Conservation (phyloP, 805 yeast species). For the Ogataea trehaloabstinens region DNA sequence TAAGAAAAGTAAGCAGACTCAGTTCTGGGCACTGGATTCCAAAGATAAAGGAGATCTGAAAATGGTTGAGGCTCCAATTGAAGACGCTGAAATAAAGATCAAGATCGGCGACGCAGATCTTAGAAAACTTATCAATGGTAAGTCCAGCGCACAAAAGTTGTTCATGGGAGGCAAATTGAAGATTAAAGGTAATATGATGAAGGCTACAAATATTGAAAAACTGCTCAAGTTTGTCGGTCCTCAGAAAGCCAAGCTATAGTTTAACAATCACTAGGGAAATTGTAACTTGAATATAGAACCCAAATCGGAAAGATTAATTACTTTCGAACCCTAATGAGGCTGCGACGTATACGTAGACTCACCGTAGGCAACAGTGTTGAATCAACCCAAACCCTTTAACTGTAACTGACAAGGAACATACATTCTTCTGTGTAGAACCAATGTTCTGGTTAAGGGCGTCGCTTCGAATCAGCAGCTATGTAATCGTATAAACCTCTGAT, state of each 20-base stretch:
- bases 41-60: conserved; percentile 52
- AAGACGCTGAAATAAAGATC: conserved; percentile 64
- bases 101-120: conserved; percentile 66
- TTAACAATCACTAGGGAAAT: too few relatives aligned
- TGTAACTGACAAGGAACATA: too few relatives aligned
- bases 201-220: conserved; percentile 74
- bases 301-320: too few relatives aligned
- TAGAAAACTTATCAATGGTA: conserved; percentile 68
- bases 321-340: too few relatives aligned
- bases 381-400: too few relatives aligned
- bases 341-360: too few relatives aligned
- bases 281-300: too few relatives aligned
- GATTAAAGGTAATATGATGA: conserved; percentile 88
- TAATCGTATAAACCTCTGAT: too few relatives aligned
- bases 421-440: too few relatives aligned
- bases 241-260: conserved; percentile 42
- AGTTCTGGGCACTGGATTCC: conserved; percentile 64
- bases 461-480: too few relatives aligned
- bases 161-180: conserved; percentile 83
- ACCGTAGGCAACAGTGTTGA: too few relatives aligned
- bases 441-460: too few relatives aligned
- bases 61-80: conserved; percentile 23
- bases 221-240: conserved; percentile 56
- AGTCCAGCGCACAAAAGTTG: conserved; percentile 80
- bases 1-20: conserved; percentile 53